A percentile compares a stretch with the other conserved stretches of the same genome.
Conservation (phyloP, 2,329 filamentous ascomycete genomes). For the Fusarium sp. region DNA sequence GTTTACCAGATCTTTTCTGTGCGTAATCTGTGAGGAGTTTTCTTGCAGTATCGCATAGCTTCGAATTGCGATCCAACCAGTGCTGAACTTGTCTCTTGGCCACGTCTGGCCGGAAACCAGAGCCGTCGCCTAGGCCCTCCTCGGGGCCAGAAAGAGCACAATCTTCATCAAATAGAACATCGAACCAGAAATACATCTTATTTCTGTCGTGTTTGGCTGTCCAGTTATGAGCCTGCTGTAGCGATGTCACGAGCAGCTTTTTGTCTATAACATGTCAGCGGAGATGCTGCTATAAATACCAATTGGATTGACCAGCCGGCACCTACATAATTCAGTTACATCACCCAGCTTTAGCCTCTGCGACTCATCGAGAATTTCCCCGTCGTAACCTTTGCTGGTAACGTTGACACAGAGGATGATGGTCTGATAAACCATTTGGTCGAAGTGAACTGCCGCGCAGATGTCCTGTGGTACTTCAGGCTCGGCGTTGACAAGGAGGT, state of each 20-base stretch:
- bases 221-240: constrained; percentile 75
- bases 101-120: constrained; percentile 63
- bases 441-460: constrained; percentile 70
- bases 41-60: constrained; percentile 65
- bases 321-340: constrained; percentile 70
- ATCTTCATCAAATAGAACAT: constrained; percentile 70
- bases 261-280: constrained; percentile 59
- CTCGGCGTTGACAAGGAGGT: constrained; percentile 70
- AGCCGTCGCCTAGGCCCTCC: constrained; percentile 61
- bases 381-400: constrained; percentile 72
- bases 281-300: background rate
- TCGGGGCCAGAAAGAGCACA: constrained; percentile 58
- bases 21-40: constrained; percentile 65
- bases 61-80: constrained; percentile 69
- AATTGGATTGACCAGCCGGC: background rate
- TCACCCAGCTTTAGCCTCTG: constrained; percentile 67
- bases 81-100: constrained; percentile 69
- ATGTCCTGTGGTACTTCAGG: constrained; percentile 72
- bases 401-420: constrained; percentile 73
- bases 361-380: constrained; percentile 67
- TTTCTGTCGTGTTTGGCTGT: constrained; percentile 74
- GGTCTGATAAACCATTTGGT: constrained; percentile 72
- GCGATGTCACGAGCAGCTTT: constrained; percentile 70
- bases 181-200: constrained; percentile 75
- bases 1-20: constrained; percentile 57